Conservation (phyloP, 345 rosid species). For the Salix caprea region DNA sequence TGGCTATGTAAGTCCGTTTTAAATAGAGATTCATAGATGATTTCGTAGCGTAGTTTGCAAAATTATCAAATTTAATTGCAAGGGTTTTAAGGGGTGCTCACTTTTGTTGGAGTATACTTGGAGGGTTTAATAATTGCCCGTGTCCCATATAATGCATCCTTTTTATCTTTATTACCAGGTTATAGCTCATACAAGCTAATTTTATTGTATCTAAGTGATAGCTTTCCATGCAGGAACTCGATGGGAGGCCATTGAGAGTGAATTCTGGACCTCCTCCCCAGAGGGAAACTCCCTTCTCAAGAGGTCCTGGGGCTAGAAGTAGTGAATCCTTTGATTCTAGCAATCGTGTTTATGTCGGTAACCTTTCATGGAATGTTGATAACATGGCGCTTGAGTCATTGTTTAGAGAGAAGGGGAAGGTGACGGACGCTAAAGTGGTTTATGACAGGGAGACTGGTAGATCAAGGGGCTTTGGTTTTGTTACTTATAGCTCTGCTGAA, state of each 20-base stretch:
- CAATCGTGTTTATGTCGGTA: slow-evolving; percentile 77
- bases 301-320: slow-evolving; percentile 37
- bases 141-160: background rate
- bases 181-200: background rate
- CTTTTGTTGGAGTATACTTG: background rate
- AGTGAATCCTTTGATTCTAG: slow-evolving; percentile 24
- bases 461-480: slow-evolving; percentile 96
- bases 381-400: slow-evolving; percentile 72
- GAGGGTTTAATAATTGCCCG: background rate
- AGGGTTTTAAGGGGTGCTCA: background rate
- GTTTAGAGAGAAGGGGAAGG: slow-evolving; percentile 84
- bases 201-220: slow-evolving; percentile 5
- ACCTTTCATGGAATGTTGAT: slow-evolving; percentile 94
- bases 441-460: slow-evolving; percentile 92
- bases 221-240: slow-evolving; percentile 58
- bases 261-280: slow-evolving; percentile 77
- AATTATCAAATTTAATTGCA: background rate
- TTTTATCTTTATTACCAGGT: background rate
- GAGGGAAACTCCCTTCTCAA: slow-evolving; percentile 42
- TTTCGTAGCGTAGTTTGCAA: background rate
- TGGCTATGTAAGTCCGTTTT: slow-evolving; percentile 66
- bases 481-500: slow-evolving; percentile 66
- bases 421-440: slow-evolving; percentile 85
- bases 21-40: background rate
- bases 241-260: slow-evolving; percentile 84